Evolutionary conservation across 1,139 yeast species (phyloP).

Genomic region (Maudiozyma humilis): DNA sequence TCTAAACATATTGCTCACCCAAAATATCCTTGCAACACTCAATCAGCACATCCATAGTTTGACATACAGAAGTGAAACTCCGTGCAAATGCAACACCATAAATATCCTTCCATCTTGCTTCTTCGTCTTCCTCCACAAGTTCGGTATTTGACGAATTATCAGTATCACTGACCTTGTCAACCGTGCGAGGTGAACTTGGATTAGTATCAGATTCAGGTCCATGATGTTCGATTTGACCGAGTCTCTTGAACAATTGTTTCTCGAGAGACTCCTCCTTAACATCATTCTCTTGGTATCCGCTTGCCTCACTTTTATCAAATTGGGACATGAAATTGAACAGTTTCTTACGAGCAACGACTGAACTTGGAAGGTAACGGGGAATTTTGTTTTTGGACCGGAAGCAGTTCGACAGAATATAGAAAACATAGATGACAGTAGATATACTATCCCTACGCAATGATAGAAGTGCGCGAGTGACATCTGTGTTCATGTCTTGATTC

Average conservation of each 20-base stretch:
- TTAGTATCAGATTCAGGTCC: neutral
- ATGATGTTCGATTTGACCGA: neutral
- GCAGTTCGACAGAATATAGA: slow-evolving; percentile 38
- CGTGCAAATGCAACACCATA: slow-evolving; percentile 44
- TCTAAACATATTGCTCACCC: slow-evolving; percentile 35
- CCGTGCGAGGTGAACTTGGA: neutral
- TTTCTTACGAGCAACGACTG: slow-evolving; percentile 37
- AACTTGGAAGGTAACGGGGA: slow-evolving; percentile 40
- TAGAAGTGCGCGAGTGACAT: slow-evolving; percentile 34
- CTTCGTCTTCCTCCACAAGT: slow-evolving; percentile 21
- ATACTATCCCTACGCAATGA: slow-evolving; percentile 42
- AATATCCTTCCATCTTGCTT: slow-evolving; percentile 39
- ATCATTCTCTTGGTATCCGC: slow-evolving; percentile 9
- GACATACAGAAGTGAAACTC: slow-evolving; percentile 41
- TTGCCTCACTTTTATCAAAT: slow-evolving; percentile 18
- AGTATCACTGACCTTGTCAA: neutral
- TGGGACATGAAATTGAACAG: slow-evolving; percentile 36
- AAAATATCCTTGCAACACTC: slow-evolving; percentile 36
- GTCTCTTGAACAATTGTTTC: slow-evolving; percentile 6
- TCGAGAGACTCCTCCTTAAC: slow-evolving; percentile 4
- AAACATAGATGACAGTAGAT: slow-evolving; percentile 37
- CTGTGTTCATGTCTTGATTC: slow-evolving; percentile 35
- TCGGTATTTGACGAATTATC: slow-evolving; percentile 6
- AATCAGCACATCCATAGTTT: slow-evolving; percentile 36
- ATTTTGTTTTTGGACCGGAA: slow-evolving; percentile 34